These are phyloP conservation scores for Colletotrichum orchidophilum DNA, from an alignment of 2,329 filamentous ascomycete species.

Conservation along the genomic window DNA sequence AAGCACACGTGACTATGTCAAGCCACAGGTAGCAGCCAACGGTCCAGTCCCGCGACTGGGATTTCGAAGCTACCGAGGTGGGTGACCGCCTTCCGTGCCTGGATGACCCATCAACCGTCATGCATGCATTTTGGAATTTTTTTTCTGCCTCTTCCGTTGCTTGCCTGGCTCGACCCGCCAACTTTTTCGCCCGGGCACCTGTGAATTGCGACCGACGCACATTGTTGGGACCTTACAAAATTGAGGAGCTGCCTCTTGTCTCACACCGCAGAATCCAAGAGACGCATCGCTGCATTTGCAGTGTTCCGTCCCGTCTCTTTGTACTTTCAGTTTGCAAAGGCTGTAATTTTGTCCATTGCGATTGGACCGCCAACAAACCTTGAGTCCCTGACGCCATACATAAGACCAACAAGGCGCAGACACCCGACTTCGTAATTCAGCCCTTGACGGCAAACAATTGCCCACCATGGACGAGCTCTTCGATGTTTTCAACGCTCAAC, in stretches of 20 bases:
- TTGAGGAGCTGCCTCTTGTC: constrained; percentile 8
- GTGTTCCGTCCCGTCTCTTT: neutral
- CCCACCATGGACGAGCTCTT: constrained; percentile 79
- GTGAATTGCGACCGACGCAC: constrained; percentile 14
- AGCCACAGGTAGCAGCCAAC: neutral
- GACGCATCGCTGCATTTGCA: neutral
- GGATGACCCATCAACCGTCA: neutral
- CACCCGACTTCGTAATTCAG: neutral
- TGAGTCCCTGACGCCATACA: neutral
- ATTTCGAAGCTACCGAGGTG: neutral
- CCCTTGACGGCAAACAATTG: neutral
- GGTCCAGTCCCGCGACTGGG: neutral
- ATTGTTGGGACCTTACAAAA: constrained; percentile 14
- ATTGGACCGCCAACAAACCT: neutral
- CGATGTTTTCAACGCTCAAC: constrained; percentile 79
- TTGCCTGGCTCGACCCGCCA: neutral
- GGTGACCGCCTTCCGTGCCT: constrained; percentile 20
- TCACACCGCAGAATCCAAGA: neutral
- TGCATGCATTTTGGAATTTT: constrained; percentile 1
- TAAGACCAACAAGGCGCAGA: neutral
- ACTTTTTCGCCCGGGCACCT: constrained; percentile 8
- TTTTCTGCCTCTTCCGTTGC: constrained; percentile 16
- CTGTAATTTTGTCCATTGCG: neutral
- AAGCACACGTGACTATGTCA: constrained; percentile 13
- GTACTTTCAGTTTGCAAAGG: neutral